phyloP scores from a whole-genome alignment of 1,284 basidiomycete species.

The Spongispora temasekensis region DNA sequence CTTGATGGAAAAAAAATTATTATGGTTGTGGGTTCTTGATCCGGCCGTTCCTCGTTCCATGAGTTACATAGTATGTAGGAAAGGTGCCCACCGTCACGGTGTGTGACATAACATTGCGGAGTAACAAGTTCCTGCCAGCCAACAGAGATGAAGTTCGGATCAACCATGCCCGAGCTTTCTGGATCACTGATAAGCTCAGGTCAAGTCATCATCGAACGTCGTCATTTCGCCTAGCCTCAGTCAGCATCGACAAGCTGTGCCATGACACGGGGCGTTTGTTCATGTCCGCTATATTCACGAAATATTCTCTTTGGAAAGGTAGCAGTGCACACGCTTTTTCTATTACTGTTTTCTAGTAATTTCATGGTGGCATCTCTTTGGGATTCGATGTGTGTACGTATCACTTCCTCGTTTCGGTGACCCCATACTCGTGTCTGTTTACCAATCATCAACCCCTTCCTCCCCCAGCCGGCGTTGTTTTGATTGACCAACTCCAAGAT shows the following conservation, averaged over 20 bases:
- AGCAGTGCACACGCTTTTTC: constrained; percentile 16
- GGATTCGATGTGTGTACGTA: constrained; percentile 13
- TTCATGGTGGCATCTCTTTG: constrained; percentile 10
- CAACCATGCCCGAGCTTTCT: constrained; percentile 12
- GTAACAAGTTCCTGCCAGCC: constrained; percentile 1
- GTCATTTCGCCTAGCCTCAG: constrained; percentile 32
- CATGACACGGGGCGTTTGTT: constrained; percentile 19
- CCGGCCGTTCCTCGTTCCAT: constrained; percentile 19
- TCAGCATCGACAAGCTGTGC: constrained; percentile 18
- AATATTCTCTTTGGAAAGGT: constrained; percentile 27
- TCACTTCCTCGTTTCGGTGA: constrained; percentile 8
- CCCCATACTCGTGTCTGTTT: constrained; percentile 26
- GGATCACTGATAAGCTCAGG: constrained; percentile 4
- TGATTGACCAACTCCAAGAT: too few species aligned
- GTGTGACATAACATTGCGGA: too few species aligned
- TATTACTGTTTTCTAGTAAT: constrained; percentile 22
- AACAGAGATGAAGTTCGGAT: constrained; percentile 15
- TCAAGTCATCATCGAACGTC: constrained; percentile 12
- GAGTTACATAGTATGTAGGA: too few species aligned
- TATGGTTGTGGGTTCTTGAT: constrained; percentile 12
- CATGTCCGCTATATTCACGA: constrained; percentile 30
- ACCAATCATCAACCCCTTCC: constrained; percentile 22
- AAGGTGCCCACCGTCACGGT: too few species aligned
- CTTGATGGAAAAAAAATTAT: not conserved
- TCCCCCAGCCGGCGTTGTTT: constrained; percentile 9